Evolutionary conservation across 129 eudicot species (phyloP), one percentile per base, ranked within the genome.

Genomic region (Helianthus tuberosus): DNA sequence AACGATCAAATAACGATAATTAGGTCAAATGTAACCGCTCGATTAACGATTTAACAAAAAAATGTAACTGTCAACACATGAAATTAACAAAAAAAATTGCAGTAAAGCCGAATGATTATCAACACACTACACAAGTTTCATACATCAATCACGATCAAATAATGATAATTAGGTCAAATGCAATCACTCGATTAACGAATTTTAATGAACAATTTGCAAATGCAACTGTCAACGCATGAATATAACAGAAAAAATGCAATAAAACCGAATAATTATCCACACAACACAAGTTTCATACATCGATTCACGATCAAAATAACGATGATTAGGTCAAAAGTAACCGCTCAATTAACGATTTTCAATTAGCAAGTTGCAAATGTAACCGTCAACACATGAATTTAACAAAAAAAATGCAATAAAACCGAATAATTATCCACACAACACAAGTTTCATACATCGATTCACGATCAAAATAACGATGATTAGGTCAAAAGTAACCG

Each of bases 261-360:
- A 51, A 55, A 9, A 6, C 46, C 3, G 12, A 12, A 51, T 38
- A 23, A 69, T 27, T 46, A 5, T n/a, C 27, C 8, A n/a, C 12
- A 6, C 41, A 32, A 35, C 38, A 36, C 69, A 13, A 78, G 61
- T 17, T 52, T 54, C 51, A 14, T 38, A 38, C 23, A 27, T 8
- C 46, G 2, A 51, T 32, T 25, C 6, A 71, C 10, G 41, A 67
- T 64, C 2, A 58, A 17, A 25, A 51, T 12, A 15, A 49, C 32
- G 53, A 66, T 66, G 16, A 67, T 57, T 17, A 73, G 61, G 80
- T 67, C 36, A 68, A 67, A 57, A 46, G 6, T 58, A 57, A 46
- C 6, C 49, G 5, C 64, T 66, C 48, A 3, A 54, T 8, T 15
- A 20, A 20, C 23, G 23, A 23, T 4, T 51, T 62, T 39, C 59